phyloP scores from a whole-genome alignment of 2,329 filamentous ascomycete species.

The Xylariaceae sp. region DNA sequence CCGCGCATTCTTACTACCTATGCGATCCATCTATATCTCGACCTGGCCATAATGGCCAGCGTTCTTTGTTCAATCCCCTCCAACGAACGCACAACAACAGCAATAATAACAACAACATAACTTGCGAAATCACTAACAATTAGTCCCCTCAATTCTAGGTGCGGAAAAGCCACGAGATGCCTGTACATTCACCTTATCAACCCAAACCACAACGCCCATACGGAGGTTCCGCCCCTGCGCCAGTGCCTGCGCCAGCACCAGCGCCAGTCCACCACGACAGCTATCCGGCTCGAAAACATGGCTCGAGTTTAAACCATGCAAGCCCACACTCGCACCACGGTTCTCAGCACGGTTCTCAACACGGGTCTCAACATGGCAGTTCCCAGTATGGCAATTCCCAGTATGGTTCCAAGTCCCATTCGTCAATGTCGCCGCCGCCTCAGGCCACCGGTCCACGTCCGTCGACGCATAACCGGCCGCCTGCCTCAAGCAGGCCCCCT shows the following conservation, averaged over 20 bases:
- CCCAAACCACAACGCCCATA: constrained; percentile 43
- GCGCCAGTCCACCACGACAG: constrained; percentile 24
- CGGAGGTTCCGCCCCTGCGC: constrained; percentile 34
- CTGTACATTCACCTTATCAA: constrained; percentile 41
- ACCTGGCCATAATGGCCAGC: background rate
- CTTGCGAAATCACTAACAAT: constrained; percentile 12
- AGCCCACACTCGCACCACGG: background rate
- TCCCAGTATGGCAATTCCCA: background rate
- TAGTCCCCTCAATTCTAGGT: constrained; percentile 1
- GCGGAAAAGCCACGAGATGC: constrained; percentile 20
- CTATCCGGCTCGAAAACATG: constrained; percentile 23
- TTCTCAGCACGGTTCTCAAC: background rate
- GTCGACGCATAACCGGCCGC: constrained; percentile 44
- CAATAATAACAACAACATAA: background rate
- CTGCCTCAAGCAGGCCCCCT: constrained; percentile 57
- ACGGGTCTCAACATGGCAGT: too few species aligned
- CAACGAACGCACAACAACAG: background rate
- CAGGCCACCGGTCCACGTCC: constrained; percentile 39
- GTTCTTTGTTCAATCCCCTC: background rate
- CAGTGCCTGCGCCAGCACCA: too few species aligned
- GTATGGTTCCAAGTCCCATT: constrained; percentile 16
- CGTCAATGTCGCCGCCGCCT: constrained; percentile 47
- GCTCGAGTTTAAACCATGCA: constrained; percentile 16
- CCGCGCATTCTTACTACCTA: background rate
- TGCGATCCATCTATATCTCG: background rate